Evolutionary conservation across 2,329 filamentous ascomycete species (phyloP), one percentile per base, ranked within the genome.

Genomic region (Botryotinia globosa): DNA sequence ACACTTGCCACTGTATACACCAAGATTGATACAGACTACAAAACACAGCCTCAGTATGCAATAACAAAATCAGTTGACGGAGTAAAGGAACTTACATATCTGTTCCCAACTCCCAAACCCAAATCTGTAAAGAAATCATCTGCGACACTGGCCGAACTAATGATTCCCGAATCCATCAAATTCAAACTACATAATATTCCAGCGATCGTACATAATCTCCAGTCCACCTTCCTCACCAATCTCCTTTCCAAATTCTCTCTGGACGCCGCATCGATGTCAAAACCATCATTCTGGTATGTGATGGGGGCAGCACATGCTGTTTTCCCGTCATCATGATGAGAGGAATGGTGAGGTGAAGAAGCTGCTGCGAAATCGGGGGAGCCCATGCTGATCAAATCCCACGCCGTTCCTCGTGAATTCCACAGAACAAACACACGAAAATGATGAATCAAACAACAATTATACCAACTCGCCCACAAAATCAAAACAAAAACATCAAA

Each of bases 1-100:
- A 93, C 90, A 77, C 86, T 89, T 8, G 90, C 85, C 72, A 92
- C 85, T 16, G 90, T 92, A 81, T 92, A 92, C 79, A 92, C 91
- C 82, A 92, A 91, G 73, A 93, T 92, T 34, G 89, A 86, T 7
- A 92, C 86, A 1, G 89, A 91, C 78, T 80, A 65, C 64, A 51
- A 8, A 74, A 56, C 44, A 25, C 45, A 9, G 18, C 37, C 42
- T 66, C 34, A 69, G 37, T 22, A 69, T 58, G 10, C 45, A 58
- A 44, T 32, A n/a, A 29, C 3, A 20, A 4, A 14, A 9, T 29
- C n/a, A 18, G 20, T 48, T 8, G 65, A 10, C 42, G 14, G 42
- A 48, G 32, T 10, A 18, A 14, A 20, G 18, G n/a, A 51, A 78
- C 78, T 75, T 68, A 80, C 78, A 79, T 91, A 93, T 56, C 90